Percentiles rank a stretch among this genome's conserved stretches.
These are phyloP conservation scores for Acmispon strigosus DNA, from an alignment of 306 rosid genomes.

Conservation along the genomic window DNA sequence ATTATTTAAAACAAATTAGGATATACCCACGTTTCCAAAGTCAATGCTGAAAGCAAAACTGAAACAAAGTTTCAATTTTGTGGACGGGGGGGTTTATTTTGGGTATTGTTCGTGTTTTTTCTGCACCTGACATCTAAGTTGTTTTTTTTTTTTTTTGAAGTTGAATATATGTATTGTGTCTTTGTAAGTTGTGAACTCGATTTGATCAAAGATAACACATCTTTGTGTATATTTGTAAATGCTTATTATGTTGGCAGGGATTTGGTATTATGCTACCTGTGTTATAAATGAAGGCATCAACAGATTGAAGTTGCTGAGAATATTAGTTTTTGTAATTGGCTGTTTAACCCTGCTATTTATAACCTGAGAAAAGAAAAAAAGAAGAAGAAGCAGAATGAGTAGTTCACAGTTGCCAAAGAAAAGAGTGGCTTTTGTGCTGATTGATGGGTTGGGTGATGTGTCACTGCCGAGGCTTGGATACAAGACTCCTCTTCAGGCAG, in stretches of 20 bases:
- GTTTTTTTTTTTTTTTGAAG: too few relatives aligned
- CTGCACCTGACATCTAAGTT: background rate
- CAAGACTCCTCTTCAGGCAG: constrained; percentile 88
- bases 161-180: background rate
- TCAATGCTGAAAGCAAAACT: background rate
- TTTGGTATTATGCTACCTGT: constrained; percentile 19
- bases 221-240: background rate
- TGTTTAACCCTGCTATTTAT: background rate
- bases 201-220: background rate
- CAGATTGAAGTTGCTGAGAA: constrained; percentile 13
- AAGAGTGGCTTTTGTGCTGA: constrained; percentile 91
- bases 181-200: background rate
- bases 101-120: background rate
- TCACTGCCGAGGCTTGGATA: constrained; percentile 72
- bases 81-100: background rate
- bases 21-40: constrained; percentile 1
- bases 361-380: background rate
- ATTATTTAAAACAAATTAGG: background rate
- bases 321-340: background rate
- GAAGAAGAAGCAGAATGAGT: constrained; percentile 30
- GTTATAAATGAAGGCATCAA: constrained; percentile 1
- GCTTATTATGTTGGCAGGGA: constrained; percentile 11
- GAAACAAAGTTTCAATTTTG: constrained; percentile 14
- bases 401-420: constrained; percentile 50
- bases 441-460: constrained; percentile 95